phyloP scores from a whole-genome alignment of 805 yeast species.

The Ogataea thermomethanolica region DNA sequence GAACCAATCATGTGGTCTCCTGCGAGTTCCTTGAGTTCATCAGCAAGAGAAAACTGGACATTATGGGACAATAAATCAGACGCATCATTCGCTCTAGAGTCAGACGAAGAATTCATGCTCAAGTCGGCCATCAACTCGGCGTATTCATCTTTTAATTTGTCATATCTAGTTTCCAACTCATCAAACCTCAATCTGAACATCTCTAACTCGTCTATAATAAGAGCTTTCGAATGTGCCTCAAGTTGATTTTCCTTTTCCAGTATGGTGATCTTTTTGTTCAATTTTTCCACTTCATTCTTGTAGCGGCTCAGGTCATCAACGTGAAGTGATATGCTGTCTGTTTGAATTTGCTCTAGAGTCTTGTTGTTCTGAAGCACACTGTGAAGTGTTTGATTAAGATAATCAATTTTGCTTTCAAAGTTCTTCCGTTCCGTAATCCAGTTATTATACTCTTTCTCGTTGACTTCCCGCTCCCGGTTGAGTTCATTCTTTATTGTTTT shows the following conservation, averaged over 20 bases:
- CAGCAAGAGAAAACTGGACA: constrained; percentile 16
- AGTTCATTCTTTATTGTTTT: constrained; percentile 25
- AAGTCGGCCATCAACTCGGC: constrained; percentile 28
- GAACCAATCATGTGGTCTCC: constrained; percentile 5
- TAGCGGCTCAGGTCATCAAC: constrained; percentile 12
- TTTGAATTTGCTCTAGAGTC: constrained; percentile 12
- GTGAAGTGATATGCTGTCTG: constrained; percentile 11
- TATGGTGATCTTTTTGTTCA: constrained; percentile 29
- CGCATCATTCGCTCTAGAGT: background rate
- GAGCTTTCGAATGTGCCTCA: constrained; percentile 48
- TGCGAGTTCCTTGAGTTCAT: constrained; percentile 18
- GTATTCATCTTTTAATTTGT: constrained; percentile 27
- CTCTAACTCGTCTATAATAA: constrained; percentile 54
- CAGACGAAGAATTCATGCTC: constrained; percentile 10
- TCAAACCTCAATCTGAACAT: constrained; percentile 38
- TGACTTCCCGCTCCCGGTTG: constrained; percentile 27
- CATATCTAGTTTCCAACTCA: constrained; percentile 28
- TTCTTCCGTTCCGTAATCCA: constrained; percentile 28
- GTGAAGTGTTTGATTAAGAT: constrained; percentile 20
- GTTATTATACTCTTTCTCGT: constrained; percentile 29
- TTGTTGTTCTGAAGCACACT: constrained; percentile 16
- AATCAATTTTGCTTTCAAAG: constrained; percentile 27
- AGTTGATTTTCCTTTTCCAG: constrained; percentile 49
- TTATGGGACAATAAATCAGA: constrained; percentile 6
- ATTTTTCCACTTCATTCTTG: constrained; percentile 22